These are phyloP conservation scores for Globisporangium lucens DNA, from an alignment of 352 stramenopile species.

Conservation along the genomic window DNA sequence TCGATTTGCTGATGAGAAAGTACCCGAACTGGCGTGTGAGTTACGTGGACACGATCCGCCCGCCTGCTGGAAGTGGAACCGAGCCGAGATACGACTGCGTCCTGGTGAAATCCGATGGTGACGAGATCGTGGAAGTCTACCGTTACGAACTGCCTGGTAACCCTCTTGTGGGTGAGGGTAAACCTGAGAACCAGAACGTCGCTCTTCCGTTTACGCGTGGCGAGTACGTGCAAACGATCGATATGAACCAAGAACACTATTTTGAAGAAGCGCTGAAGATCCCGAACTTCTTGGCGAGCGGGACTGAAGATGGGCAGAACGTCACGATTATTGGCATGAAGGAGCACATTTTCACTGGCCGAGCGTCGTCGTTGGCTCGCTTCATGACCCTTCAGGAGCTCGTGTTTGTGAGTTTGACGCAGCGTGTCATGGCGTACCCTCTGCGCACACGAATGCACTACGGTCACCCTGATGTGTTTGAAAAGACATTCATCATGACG, in stretches of 20 bases:
- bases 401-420: conserved; percentile 85
- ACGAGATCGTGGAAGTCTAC: conserved; percentile 88
- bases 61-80: conserved; percentile 52
- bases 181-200: conserved; percentile 88
- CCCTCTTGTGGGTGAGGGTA: conserved; percentile 80
- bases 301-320: conserved; percentile 54
- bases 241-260: conserved; percentile 91
- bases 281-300: conserved; percentile 82
- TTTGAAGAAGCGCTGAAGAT: conserved; percentile 90
- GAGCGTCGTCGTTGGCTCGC: conserved; percentile 75
- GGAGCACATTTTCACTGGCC: conserved; percentile 87
- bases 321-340: conserved; percentile 88
- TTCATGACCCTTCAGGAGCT: conserved; percentile 89
- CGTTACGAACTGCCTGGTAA: conserved; percentile 83
- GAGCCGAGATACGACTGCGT: conserved; percentile 82
- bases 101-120: conserved; percentile 76
- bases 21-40: conserved; percentile 93
- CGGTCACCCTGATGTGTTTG: conserved; percentile 86
- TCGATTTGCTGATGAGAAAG: conserved; percentile 96
- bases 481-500: conserved; percentile 86
- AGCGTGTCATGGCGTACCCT: conserved; percentile 75
- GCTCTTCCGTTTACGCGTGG: conserved; percentile 82
- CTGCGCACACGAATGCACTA: conserved; percentile 86
- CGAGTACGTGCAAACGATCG: conserved; percentile 87
- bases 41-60: conserved; percentile 85